phyloP scores from a whole-genome alignment of 2,329 filamentous ascomycete species.

The Neopestalotiopsis clavispora region DNA sequence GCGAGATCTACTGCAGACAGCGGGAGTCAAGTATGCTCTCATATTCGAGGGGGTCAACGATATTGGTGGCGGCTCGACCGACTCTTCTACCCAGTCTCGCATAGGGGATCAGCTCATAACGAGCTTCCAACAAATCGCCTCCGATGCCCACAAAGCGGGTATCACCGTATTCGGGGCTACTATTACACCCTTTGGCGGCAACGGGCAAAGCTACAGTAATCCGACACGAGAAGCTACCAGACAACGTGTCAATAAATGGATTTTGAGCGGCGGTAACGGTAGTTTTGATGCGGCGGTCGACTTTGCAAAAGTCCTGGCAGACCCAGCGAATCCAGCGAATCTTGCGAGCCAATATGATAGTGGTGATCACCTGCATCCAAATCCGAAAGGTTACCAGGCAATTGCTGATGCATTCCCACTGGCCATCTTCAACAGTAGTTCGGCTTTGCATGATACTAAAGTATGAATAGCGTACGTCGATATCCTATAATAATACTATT shows the following conservation, averaged over 20 bases:
- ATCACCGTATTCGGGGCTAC: slow-evolving; percentile 67
- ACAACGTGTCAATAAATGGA: slow-evolving; percentile 64
- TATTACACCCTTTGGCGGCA: slow-evolving; percentile 66
- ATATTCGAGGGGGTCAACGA: slow-evolving; percentile 75
- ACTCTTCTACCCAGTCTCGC: slow-evolving; percentile 48
- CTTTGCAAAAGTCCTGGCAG: slow-evolving; percentile 62
- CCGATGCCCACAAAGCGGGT: slow-evolving; percentile 56
- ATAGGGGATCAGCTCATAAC: slow-evolving; percentile 57
- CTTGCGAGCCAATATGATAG: slow-evolving; percentile 58
- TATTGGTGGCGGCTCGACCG: slow-evolving; percentile 58
- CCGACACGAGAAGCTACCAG: slow-evolving; percentile 60
- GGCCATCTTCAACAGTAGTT: slow-evolving; percentile 47
- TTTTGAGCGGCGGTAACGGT: slow-evolving; percentile 51
- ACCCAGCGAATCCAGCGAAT: slow-evolving; percentile 52
- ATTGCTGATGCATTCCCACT: slow-evolving; percentile 65
- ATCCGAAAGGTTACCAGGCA: slow-evolving; percentile 61
- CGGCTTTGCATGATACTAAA: neutral
- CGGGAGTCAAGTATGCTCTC: slow-evolving; percentile 64
- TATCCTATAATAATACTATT: no score
- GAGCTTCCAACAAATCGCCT: slow-evolving; percentile 63
- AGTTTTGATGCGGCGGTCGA: slow-evolving; percentile 66
- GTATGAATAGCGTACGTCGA: neutral
- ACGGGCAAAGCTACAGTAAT: slow-evolving; percentile 58
- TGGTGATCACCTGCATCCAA: slow-evolving; percentile 71
- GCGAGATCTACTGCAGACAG: slow-evolving; percentile 65